Evolutionary conservation across 176 grass and related monocot species (phyloP).

Genomic region (Poa annua): DNA sequence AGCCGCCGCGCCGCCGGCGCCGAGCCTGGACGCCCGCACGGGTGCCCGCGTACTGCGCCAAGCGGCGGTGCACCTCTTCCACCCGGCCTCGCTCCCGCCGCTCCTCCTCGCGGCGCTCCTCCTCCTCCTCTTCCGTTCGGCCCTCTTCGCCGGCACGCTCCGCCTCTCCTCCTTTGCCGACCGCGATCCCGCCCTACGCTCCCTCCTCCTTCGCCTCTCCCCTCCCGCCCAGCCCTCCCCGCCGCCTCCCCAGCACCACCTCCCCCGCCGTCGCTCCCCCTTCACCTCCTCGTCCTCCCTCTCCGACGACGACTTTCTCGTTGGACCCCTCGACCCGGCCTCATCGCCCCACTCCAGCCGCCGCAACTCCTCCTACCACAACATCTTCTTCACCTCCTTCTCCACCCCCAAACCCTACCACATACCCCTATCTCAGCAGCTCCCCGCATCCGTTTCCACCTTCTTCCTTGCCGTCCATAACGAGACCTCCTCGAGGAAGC

Average conservation of each 20-base stretch:
- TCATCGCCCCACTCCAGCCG: slow-evolving; percentile 43
- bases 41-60: slow-evolving; percentile 55
- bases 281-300: slow-evolving; percentile 60
- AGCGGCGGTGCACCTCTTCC: slow-evolving; percentile 51
- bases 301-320: slow-evolving; percentile 50
- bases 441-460: slow-evolving; percentile 45
- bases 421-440: slow-evolving; percentile 39
- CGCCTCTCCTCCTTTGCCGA: slow-evolving; percentile 68
- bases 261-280: slow-evolving; percentile 59
- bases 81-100: slow-evolving; percentile 60
- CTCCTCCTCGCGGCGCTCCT: slow-evolving; percentile 70
- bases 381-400: slow-evolving; percentile 43
- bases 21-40: slow-evolving; percentile 50
- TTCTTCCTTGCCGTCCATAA: slow-evolving; percentile 59
- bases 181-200: slow-evolving; percentile 62
- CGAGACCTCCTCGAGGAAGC: slow-evolving; percentile 47
- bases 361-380: slow-evolving; percentile 55
- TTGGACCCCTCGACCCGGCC: slow-evolving; percentile 52
- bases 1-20: slow-evolving; percentile 34
- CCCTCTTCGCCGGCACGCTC: slow-evolving; percentile 68
- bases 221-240: slow-evolving; percentile 36
- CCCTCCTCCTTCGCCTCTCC: slow-evolving; percentile 72
- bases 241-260: slow-evolving; percentile 40
- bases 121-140: slow-evolving; percentile 74
- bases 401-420: slow-evolving; percentile 52